Percentiles rank a stretch among this genome's conserved stretches.
These are phyloP conservation scores for Anthoceros angustus DNA, from an alignment of 225 moss, liverwort and hornwort species.

Conservation along the genomic window DNA sequence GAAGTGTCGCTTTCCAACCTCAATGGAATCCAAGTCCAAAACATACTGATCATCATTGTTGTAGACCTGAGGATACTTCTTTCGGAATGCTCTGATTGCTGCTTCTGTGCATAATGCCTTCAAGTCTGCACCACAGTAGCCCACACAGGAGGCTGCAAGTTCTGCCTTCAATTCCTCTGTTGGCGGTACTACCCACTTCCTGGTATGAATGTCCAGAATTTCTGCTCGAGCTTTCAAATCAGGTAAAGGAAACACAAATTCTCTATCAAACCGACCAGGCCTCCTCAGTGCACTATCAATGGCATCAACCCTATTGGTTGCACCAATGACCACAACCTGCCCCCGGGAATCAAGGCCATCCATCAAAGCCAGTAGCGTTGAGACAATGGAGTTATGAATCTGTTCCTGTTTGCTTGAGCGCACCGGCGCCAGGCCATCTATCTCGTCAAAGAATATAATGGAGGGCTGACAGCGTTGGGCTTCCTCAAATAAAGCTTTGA, in stretches of 20 bases:
- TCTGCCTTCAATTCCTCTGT: slow-evolving; percentile 46
- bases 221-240: slow-evolving; percentile 58
- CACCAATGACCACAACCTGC: slow-evolving; percentile 69
- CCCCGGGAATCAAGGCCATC: slow-evolving; percentile 77
- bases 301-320: slow-evolving; percentile 58
- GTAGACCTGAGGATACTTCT: slow-evolving; percentile 66
- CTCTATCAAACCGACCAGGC: slow-evolving; percentile 61
- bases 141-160: slow-evolving; percentile 65
- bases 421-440: slow-evolving; percentile 72
- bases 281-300: slow-evolving; percentile 60
- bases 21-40: slow-evolving; percentile 67
- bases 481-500: slow-evolving; percentile 67
- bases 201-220: slow-evolving; percentile 66
- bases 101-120: slow-evolving; percentile 73
- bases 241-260: slow-evolving; percentile 54
- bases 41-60: slow-evolving; percentile 83
- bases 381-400: slow-evolving; percentile 69
- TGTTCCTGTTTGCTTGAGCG: slow-evolving; percentile 78
- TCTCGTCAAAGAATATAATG: slow-evolving; percentile 74
- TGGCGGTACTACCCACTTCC: slow-evolving; percentile 62
- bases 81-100: slow-evolving; percentile 53
- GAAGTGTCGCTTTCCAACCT: slow-evolving; percentile 63
- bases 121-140: slow-evolving; percentile 65
- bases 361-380: slow-evolving; percentile 64
- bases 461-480: slow-evolving; percentile 76